Percentiles rank a stretch among this genome's conserved stretches.
These are phyloP conservation scores for Loxodes magnus DNA, from an alignment of 73 alveolate species.

Conservation along the genomic window DNA sequence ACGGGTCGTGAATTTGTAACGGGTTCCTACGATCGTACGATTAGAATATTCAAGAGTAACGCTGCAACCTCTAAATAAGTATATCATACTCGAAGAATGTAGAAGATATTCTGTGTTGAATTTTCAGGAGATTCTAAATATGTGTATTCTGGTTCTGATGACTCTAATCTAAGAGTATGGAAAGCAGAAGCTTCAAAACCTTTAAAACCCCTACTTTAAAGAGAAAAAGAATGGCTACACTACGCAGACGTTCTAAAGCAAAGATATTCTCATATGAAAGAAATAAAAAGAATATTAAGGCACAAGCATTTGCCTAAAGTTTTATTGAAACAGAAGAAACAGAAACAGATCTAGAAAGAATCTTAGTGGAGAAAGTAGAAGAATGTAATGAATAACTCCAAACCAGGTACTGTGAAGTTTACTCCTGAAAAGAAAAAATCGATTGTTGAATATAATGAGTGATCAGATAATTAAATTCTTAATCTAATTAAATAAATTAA, in stretches of 20 bases:
- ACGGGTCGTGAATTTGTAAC: slow-evolving; percentile 97
- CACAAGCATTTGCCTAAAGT: slow-evolving; percentile 89
- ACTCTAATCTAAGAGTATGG: slow-evolving; percentile 95
- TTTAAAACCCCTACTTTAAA: slow-evolving; percentile 63
- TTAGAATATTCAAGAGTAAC: slow-evolving; percentile 74
- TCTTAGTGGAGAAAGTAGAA: slow-evolving; percentile 60
- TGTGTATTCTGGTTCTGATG: slow-evolving; percentile 91
- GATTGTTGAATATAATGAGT: slow-evolving; percentile 37
- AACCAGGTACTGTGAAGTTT: slow-evolving; percentile 53
- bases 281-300: slow-evolving; percentile 70
- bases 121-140: slow-evolving; percentile 87
- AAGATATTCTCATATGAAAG: slow-evolving; percentile 75
- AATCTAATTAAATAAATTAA: no score
- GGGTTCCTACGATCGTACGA: slow-evolving; percentile 91
- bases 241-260: slow-evolving; percentile 80
- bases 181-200: slow-evolving; percentile 81
- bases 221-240: slow-evolving; percentile 72
- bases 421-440: slow-evolving; percentile 60
- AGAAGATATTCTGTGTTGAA: slow-evolving; percentile 76
- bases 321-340: slow-evolving; percentile 59
- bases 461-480: neutral
- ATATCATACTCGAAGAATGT: slow-evolving; percentile 96
- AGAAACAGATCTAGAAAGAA: slow-evolving; percentile 64
- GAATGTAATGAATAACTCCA: slow-evolving; percentile 64
- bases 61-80: slow-evolving; percentile 88